A percentile compares a stretch with the other conserved stretches of the same genome.
Conservation (phyloP, 139 green algal species). For the Closterium sp. region DNA sequence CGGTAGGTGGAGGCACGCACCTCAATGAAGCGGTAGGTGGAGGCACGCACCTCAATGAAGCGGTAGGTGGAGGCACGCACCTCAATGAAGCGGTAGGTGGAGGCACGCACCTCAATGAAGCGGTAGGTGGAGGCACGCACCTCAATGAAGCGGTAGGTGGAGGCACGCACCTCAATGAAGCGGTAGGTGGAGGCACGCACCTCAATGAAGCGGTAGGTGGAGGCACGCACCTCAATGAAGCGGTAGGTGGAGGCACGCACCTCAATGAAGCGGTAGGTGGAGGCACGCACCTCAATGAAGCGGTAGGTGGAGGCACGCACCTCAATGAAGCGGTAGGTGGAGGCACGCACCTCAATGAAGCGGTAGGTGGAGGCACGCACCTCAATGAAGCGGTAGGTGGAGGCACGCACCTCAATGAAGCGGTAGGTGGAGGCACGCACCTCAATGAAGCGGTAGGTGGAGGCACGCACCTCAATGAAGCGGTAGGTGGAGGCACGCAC, state of each 20-base stretch:
- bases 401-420: too few relatives aligned
- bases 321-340: constrained; percentile 6
- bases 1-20: neutral
- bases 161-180: too few relatives aligned
- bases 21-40: constrained; percentile 6
- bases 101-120: too few relatives aligned
- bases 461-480: too few relatives aligned
- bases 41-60: too few relatives aligned
- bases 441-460: constrained; percentile 6
- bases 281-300: too few relatives aligned
- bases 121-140: neutral
- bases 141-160: constrained; percentile 6
- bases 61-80: neutral
- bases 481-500: neutral
- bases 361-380: neutral
- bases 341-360: too few relatives aligned
- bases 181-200: neutral
- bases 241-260: neutral
- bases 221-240: too few relatives aligned
- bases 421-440: neutral
- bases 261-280: constrained; percentile 6
- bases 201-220: constrained; percentile 6
- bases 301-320: neutral
- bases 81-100: constrained; percentile 6
- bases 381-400: constrained; percentile 6